Conservation (phyloP, 2,329 filamentous ascomycete species). For the Macrophomina phaseolina region DNA sequence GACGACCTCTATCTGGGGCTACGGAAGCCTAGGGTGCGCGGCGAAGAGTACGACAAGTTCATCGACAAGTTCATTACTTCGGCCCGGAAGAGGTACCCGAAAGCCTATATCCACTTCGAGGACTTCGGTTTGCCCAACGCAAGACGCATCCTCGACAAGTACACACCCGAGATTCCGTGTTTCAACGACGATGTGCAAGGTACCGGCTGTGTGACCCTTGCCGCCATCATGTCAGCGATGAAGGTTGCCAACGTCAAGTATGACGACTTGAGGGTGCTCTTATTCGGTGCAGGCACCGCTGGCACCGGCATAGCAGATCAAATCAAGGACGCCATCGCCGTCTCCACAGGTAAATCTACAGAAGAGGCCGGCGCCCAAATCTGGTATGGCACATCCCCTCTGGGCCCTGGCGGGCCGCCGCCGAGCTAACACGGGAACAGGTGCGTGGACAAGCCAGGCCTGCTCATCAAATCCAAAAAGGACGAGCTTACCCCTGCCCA, state of each 20-base stretch:
- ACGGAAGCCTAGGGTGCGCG: constrained; percentile 67
- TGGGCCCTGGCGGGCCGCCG: not conserved
- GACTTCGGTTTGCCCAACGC: constrained; percentile 84
- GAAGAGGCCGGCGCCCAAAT: constrained; percentile 82
- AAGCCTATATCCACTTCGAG: constrained; percentile 86
- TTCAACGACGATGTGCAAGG: constrained; percentile 95
- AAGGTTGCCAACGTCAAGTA: constrained; percentile 71
- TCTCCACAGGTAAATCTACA: constrained; percentile 68
- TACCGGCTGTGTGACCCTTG: constrained; percentile 85
- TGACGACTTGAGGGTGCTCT: constrained; percentile 70
- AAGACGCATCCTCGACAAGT: constrained; percentile 75
- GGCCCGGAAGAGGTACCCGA: constrained; percentile 73
- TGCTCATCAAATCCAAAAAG: constrained; percentile 69
- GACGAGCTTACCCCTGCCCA: constrained; percentile 71
- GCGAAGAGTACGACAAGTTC: constrained; percentile 76
- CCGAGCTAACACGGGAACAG: constrained; percentile 46
- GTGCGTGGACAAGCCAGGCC: constrained; percentile 81
- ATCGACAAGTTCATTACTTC: constrained; percentile 75
- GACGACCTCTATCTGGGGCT: constrained; percentile 83
- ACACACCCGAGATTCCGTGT: constrained; percentile 74
- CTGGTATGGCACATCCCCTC: constrained; percentile 58
- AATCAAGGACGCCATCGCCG: constrained; percentile 76
- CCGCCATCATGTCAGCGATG: constrained; percentile 77
- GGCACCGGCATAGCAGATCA: constrained; percentile 88
- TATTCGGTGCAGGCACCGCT: constrained; percentile 83